phyloP scores from a whole-genome alignment of 2,329 filamentous ascomycete genomes.

The Truncatella angustata region DNA sequence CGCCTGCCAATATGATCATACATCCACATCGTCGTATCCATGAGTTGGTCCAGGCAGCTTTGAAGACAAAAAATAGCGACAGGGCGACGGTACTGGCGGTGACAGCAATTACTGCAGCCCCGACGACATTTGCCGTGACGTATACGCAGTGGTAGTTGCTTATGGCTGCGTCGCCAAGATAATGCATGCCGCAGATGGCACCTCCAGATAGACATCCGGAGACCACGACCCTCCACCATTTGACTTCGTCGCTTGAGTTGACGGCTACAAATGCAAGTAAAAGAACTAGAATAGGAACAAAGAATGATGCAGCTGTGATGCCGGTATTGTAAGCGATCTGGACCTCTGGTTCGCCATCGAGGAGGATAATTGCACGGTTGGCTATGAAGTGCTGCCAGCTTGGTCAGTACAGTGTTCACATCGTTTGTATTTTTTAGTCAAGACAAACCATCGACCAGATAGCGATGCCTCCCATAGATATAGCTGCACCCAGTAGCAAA shows the following conservation, averaged over 20 bases:
- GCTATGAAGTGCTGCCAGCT: not conserved
- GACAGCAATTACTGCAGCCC: not conserved
- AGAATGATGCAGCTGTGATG: not conserved
- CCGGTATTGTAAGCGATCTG: constrained; percentile 1
- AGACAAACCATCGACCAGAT: not conserved
- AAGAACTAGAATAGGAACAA: not conserved
- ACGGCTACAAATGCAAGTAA: not conserved
- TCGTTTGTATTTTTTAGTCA: not conserved
- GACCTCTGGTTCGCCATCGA: constrained; percentile 3
- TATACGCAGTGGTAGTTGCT: constrained; percentile 2
- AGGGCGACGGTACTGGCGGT: constrained; percentile 55
- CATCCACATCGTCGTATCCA: constrained; percentile 60
- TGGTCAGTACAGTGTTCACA: not conserved
- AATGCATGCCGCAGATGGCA: constrained; percentile 3
- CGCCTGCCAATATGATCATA: constrained; percentile 55
- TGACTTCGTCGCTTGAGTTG: constrained; percentile 1
- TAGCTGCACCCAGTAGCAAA: not conserved
- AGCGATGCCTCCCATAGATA: not conserved
- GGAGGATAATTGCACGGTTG: not conserved
- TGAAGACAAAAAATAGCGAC: constrained; percentile 61
- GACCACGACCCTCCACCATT: not conserved
- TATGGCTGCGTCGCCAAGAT: not conserved
- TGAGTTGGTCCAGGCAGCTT: constrained; percentile 61
- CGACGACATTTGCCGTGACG: not conserved
- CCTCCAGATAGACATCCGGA: not conserved